Conservation (phyloP, 2,329 filamentous ascomycete species). For the Waltergamsia citrina region DNA sequence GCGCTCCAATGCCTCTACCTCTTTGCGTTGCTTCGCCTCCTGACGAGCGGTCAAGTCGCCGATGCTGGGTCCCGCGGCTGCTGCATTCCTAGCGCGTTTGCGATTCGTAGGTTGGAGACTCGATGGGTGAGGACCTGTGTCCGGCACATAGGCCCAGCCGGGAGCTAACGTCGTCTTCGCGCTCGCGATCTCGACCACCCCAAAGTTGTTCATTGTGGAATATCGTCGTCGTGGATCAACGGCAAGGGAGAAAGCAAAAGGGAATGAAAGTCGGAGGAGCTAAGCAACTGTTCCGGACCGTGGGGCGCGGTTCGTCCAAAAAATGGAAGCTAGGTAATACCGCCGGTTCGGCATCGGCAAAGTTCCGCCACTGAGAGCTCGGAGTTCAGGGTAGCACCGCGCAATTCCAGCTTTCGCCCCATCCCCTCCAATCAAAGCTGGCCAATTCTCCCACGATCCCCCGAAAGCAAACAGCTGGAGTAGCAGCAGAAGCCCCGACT, state of each 20-base stretch:
- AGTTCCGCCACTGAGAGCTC: neutral
- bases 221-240: neutral
- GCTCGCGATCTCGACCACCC: slow-evolving; percentile 75
- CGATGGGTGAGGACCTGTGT: slow-evolving; percentile 52
- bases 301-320: neutral
- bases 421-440: neutral
- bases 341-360: too few relatives aligned
- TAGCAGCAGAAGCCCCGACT: neutral
- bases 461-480: too few relatives aligned
- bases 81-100: slow-evolving; percentile 60
- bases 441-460: neutral
- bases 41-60: slow-evolving; percentile 72
- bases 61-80: slow-evolving; percentile 33
- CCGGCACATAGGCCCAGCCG: slow-evolving; percentile 88
- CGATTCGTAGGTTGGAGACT: slow-evolving; percentile 45
- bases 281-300: neutral
- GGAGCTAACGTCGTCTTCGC: slow-evolving; percentile 61
- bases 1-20: slow-evolving; percentile 72
- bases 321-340: too few relatives aligned
- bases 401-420: neutral
- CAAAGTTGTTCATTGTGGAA: slow-evolving; percentile 55
- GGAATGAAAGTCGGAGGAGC: neutral
- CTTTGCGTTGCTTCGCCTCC: slow-evolving; percentile 70
- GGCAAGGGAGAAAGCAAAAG: neutral
- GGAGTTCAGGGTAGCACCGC: neutral